Conservation (phyloP, 2,329 filamentous ascomycete genomes). For the Neofusicoccum kwambonambiense region DNA sequence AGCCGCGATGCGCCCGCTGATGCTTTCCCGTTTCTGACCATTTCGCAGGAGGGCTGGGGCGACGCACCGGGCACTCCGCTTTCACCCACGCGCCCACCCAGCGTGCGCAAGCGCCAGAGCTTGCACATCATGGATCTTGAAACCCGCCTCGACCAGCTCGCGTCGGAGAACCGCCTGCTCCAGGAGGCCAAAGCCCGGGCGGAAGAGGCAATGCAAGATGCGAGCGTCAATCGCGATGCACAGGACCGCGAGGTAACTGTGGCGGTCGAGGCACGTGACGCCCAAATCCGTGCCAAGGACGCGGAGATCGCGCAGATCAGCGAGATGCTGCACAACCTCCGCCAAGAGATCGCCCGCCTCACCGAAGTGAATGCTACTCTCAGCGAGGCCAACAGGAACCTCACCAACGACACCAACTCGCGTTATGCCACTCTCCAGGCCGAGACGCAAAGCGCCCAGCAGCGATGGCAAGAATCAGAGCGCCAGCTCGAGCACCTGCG, state of each 20-base stretch:
- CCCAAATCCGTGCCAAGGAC: slow-evolving; percentile 76
- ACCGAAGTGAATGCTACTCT: slow-evolving; percentile 81
- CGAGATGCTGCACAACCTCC: slow-evolving; percentile 74
- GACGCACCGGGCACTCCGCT: slow-evolving; percentile 86
- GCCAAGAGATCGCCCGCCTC: slow-evolving; percentile 76
- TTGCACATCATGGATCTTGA: slow-evolving; percentile 94
- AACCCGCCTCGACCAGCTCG: slow-evolving; percentile 76
- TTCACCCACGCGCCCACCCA: slow-evolving; percentile 90
- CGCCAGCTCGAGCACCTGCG: slow-evolving; percentile 70
- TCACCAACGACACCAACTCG: slow-evolving; percentile 72
- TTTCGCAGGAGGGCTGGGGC: slow-evolving; percentile 81
- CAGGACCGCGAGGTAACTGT: slow-evolving; percentile 42
- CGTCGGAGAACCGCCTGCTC: slow-evolving; percentile 79
- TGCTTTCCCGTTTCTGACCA: slow-evolving; percentile 21
- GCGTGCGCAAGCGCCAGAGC: slow-evolving; percentile 94
- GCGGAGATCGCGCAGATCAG: slow-evolving; percentile 81
- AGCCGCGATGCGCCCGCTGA: slow-evolving; percentile 11
- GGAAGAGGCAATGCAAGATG: slow-evolving; percentile 62
- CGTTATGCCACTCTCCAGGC: slow-evolving; percentile 67
- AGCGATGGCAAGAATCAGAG: slow-evolving; percentile 58
- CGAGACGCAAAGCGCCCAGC: slow-evolving; percentile 57
- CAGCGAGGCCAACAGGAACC: slow-evolving; percentile 71
- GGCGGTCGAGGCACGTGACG: slow-evolving; percentile 63
- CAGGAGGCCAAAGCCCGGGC: slow-evolving; percentile 68
- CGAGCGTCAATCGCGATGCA: slow-evolving; percentile 46